Base-by-base conservation (phyloP, 352 stramenopile genomes). In the Blastocystis sp. region DNA sequence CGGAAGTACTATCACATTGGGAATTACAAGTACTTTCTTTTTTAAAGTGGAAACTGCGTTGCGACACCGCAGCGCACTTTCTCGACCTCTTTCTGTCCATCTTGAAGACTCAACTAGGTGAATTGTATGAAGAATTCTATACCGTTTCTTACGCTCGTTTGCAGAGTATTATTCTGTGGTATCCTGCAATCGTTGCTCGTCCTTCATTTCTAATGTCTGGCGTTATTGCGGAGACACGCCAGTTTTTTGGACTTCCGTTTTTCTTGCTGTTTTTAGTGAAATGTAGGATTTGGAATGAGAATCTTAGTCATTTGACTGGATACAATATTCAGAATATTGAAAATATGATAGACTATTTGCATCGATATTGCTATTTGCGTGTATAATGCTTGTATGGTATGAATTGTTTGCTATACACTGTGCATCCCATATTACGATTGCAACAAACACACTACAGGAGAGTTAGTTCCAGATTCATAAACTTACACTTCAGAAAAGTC, bases 391-490 rank as follows among this genome's bases (percentile, higher is more conserved):
- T 59, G 50, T 59, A n/a, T 13, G 11, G 20, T 9, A 59, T n/a
- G 2, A 59, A 59, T 59, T 59, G 50, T 59, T 13, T 59, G 50
- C 20, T 59, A 1, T 59, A n/a, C 20, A n/a, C 3, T 59, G 50
- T 59, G 50, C 20, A 2, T 59, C 50, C 0, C 50, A 59, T n/a
- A 59, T 1, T 59, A n/a, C 63, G 20, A 13, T 45, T 37, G 53
- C 30, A 89, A 89, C 20, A 79, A 89, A 89, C 78, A 79, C 16
- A 43, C 5, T 6, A 89, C 13, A 79, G 18, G 9, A 89, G 55
- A 26, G 78, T 63, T 2, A 89, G n/a, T 55, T 76, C 66, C 47
- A 89, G 50, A 34, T 89, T 89, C 78, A 89, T 89, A 41, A 89
- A 89, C 24, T 78, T 50, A 26, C 63, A 47, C 62, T 89, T 89